Evolutionary conservation across 495 filamentous ascomycete genomes (phyloP), one percentile per base, ranked within the genome.

Genomic region (Lasiosphaeriaceae sp.): DNA sequence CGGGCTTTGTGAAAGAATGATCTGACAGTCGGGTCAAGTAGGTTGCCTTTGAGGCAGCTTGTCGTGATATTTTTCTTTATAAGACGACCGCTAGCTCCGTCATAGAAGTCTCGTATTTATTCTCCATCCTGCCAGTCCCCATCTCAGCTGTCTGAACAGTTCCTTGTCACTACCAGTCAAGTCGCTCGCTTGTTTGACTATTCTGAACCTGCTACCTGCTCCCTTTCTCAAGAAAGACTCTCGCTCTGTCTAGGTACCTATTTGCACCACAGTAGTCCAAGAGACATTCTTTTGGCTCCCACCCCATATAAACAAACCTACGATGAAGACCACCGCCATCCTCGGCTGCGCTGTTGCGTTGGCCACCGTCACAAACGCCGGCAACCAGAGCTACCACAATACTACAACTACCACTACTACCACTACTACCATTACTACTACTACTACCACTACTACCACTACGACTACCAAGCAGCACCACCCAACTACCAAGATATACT

Each of bases 301-400:
- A 47, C 50, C 5, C 43, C 39, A 43, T 43, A 14, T 17, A 60
- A n/a, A n/a, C n/a, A n/a, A n/a, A 62, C 17, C 47, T 31, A 31
- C 26, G 3, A 73, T 71, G 71, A 71, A 66, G 62, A 64, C 35
- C 48, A 48, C 53, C 14, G 60, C 67, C n/a, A 24, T 64, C 57
- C n/a, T 71, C 52, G 29, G 47, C 52, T 39, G 44, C 49, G 14
- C 64, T 31, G 53, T 56, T 24, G 68, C 61, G 39, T 55, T 56
- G 55, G 71, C 67, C 6, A 64, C 60, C 24, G 29, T 70, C 17
- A 64, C 57, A 59, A 65, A 37, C 39, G 39, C n/a, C 39, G 39
- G 12, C 34, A 14, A 35, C 31, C 12, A 9, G 9, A 37, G 14
- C 34, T 1, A 37, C 20, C 44, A 45, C 46, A 37, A 53, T 29